These are phyloP conservation scores for Aspergillus leporis DNA, from an alignment of 495 filamentous ascomycete species.

Conservation along the genomic window DNA sequence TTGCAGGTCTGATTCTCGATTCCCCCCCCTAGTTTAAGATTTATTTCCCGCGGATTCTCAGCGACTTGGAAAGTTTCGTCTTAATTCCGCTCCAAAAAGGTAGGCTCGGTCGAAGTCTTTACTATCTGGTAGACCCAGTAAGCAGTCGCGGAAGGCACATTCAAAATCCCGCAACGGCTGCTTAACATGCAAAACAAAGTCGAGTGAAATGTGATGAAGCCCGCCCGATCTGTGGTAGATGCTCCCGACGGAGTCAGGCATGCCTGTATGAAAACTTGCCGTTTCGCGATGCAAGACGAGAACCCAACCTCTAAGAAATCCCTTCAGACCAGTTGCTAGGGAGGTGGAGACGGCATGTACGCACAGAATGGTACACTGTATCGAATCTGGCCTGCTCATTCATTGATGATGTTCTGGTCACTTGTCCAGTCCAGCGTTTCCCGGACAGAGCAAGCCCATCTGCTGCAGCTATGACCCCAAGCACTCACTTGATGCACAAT, in stretches of 20 bases:
- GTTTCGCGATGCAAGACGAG: background rate
- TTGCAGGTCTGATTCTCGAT: too few relatives aligned
- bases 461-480: background rate
- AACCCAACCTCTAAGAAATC: background rate
- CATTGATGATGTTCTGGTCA: background rate
- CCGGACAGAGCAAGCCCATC: too few relatives aligned
- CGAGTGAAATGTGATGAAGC: constrained; percentile 3
- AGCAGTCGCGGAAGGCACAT: background rate
- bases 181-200: background rate
- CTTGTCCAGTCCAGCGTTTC: background rate
- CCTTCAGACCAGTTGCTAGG: background rate
- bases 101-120: background rate
- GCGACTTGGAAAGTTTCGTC: background rate
- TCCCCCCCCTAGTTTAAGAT: too few relatives aligned
- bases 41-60: background rate
- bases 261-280: background rate
- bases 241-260: background rate
- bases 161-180: constrained; percentile 5
- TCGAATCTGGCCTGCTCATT: background rate
- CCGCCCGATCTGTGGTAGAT: background rate
- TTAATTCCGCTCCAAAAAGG: background rate
- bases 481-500: background rate
- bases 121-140: background rate
- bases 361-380: background rate
- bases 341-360: background rate